phyloP scores from a whole-genome alignment of 2,329 filamentous ascomycete genomes.

The Aciculosporium take region DNA sequence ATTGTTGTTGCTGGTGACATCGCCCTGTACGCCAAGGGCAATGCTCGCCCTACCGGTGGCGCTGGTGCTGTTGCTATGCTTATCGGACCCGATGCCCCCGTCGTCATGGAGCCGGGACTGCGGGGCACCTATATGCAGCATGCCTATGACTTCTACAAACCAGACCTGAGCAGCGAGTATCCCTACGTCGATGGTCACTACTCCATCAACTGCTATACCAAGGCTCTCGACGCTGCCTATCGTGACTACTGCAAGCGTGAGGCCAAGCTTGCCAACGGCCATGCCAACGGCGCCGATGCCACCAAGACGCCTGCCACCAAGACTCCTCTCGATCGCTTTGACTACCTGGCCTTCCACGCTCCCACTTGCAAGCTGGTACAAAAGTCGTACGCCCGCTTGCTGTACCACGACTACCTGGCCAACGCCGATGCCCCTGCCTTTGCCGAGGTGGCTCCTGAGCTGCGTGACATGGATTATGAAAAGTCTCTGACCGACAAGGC shows the following conservation, averaged over 20 bases:
- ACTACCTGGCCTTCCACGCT: constrained; percentile 71
- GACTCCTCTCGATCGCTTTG: constrained; percentile 63
- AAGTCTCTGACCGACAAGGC: constrained; percentile 68
- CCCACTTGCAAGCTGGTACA: constrained; percentile 78
- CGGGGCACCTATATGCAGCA: constrained; percentile 71
- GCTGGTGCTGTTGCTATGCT: constrained; percentile 68
- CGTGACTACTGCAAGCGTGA: constrained; percentile 67
- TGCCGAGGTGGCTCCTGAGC: constrained; percentile 59
- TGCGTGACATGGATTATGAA: constrained; percentile 65
- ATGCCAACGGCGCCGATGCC: constrained; percentile 30
- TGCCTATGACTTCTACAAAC: constrained; percentile 85
- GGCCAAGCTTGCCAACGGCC: constrained; percentile 38
- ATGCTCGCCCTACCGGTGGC: constrained; percentile 67
- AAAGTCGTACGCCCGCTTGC: constrained; percentile 70
- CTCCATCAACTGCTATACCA: constrained; percentile 68
- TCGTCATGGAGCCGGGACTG: constrained; percentile 65
- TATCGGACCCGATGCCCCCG: constrained; percentile 62
- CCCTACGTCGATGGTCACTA: constrained; percentile 74
- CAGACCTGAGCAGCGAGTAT: constrained; percentile 76
- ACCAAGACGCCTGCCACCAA: constrained; percentile 44
- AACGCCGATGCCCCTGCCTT: constrained; percentile 55
- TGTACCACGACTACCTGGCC: constrained; percentile 74
- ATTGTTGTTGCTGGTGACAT: constrained; percentile 73
- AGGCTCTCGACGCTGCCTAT: constrained; percentile 70
- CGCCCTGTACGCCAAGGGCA: constrained; percentile 72